Evolutionary conservation across 2,329 filamentous ascomycete species (phyloP).

Genomic region (Neofusicoccum laricinum): DNA sequence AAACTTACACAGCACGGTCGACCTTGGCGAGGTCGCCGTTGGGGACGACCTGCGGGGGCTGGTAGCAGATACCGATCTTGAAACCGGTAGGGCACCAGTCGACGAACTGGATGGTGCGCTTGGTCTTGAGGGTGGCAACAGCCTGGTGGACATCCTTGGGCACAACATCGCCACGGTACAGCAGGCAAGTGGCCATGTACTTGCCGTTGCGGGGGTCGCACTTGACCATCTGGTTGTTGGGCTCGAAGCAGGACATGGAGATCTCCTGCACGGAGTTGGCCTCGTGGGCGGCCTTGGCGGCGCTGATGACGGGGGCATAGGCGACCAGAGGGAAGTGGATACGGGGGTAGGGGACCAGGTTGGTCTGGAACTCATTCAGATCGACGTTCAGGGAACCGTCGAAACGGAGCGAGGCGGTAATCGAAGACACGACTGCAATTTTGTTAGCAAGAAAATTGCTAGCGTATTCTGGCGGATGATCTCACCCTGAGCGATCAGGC

Average conservation of each 20-base stretch:
- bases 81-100: conserved; percentile 75
- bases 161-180: conserved; percentile 70
- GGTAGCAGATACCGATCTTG: conserved; percentile 76
- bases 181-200: conserved; percentile 71
- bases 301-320: conserved; percentile 69
- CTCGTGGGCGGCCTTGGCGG: conserved; percentile 76
- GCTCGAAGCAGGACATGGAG: conserved; percentile 56
- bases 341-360: conserved; percentile 69
- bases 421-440: conserved; percentile 62
- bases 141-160: conserved; percentile 67
- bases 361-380: conserved; percentile 75
- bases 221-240: conserved; percentile 76
- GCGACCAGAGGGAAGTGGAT: conserved; percentile 73
- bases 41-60: conserved; percentile 91
- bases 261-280: conserved; percentile 95
- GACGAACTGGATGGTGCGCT: conserved; percentile 69
- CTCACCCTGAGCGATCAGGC: conserved; percentile 61
- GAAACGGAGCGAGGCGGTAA: conserved; percentile 70
- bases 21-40: conserved; percentile 98
- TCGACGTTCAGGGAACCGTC: conserved; percentile 72
- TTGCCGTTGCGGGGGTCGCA: conserved; percentile 72
- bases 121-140: conserved; percentile 66
- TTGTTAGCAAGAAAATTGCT: not conserved
- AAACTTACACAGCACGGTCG: conserved; percentile 75
- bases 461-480: too few species aligned